These are phyloP conservation scores for Stipa capillata DNA, from an alignment of 176 grass and related monocot genomes.

Conservation along the genomic window DNA sequence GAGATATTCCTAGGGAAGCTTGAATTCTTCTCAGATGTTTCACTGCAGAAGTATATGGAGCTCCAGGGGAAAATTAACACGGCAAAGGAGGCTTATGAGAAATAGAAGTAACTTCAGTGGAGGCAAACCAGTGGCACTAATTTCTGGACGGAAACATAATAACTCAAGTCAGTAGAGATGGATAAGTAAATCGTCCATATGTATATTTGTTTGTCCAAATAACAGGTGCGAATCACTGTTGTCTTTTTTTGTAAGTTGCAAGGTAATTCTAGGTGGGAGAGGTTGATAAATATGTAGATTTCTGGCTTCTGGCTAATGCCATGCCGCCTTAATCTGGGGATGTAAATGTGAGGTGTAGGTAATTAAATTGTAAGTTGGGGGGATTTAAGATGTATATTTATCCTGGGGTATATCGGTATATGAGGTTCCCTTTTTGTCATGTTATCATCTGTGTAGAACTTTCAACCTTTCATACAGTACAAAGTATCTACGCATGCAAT, in stretches of 20 bases:
- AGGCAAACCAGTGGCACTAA: slow-evolving; percentile 4
- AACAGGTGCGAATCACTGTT: slow-evolving; percentile 20
- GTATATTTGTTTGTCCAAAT: slow-evolving; percentile 23
- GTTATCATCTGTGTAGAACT: neutral
- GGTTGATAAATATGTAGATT: slow-evolving; percentile 24
- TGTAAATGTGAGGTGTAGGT: slow-evolving; percentile 46
- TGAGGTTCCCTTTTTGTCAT: neutral
- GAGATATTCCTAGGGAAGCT: slow-evolving; percentile 54
- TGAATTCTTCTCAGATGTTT: slow-evolving; percentile 37
- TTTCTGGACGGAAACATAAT: slow-evolving; percentile 11
- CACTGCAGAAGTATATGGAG: slow-evolving; percentile 34
- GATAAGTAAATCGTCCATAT: slow-evolving; percentile 8
- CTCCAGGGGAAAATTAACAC: slow-evolving; percentile 32
- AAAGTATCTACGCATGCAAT: neutral
- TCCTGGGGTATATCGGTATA: slow-evolving; percentile 31
- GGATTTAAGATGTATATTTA: slow-evolving; percentile 27
- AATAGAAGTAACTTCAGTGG: neutral
- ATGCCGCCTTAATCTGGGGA: slow-evolving; percentile 4
- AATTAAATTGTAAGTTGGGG: slow-evolving; percentile 6
- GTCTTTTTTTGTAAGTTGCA: slow-evolving; percentile 20
- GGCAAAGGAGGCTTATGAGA: slow-evolving; percentile 36
- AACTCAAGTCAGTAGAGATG: slow-evolving; percentile 20
- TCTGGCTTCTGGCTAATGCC: neutral
- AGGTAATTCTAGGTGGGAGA: slow-evolving; percentile 28
- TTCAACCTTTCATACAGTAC: neutral